Conservation (phyloP, 1,284 basidiomycete species). For the Puccinia horiana region DNA sequence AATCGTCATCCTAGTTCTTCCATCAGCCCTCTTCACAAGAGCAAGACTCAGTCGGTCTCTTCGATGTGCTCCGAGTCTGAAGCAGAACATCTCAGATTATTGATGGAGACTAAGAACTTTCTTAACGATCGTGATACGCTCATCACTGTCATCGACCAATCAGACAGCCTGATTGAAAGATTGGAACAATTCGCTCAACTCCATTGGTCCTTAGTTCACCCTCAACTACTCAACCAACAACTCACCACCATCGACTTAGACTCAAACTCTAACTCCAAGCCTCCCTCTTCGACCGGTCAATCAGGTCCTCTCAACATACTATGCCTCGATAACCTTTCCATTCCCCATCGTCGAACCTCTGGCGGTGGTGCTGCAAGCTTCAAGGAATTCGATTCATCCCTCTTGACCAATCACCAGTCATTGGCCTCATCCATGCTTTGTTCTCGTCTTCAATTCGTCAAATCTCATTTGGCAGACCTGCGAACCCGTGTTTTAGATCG, state of each 20-base stretch:
- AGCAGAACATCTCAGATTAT: neutral
- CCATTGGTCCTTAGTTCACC: constrained; percentile 21
- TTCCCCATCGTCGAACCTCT: constrained; percentile 34
- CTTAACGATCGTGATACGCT: constrained; percentile 36
- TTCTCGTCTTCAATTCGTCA: constrained; percentile 25
- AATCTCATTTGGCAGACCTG: constrained; percentile 76
- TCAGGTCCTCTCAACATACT: constrained; percentile 2
- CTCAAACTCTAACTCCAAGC: neutral
- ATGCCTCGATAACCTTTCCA: constrained; percentile 29
- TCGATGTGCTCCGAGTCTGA: constrained; percentile 9
- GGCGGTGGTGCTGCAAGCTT: neutral
- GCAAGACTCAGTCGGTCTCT: neutral
- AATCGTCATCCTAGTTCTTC: neutral
- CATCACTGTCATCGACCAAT: constrained; percentile 38
- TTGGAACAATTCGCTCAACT: constrained; percentile 18
- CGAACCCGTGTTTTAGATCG: constrained; percentile 84
- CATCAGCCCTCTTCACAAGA: neutral
- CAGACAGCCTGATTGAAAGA: constrained; percentile 12
- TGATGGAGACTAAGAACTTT: constrained; percentile 37
- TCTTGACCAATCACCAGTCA: constrained; percentile 41
- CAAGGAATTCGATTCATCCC: constrained; percentile 23
- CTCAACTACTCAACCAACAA: constrained; percentile 14
- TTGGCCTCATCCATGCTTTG: constrained; percentile 30
- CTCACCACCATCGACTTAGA: neutral
- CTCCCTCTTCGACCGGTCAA: neutral